Evolutionary conservation across 306 rosid species (phyloP).

Genomic region (Malus asiatica): DNA sequence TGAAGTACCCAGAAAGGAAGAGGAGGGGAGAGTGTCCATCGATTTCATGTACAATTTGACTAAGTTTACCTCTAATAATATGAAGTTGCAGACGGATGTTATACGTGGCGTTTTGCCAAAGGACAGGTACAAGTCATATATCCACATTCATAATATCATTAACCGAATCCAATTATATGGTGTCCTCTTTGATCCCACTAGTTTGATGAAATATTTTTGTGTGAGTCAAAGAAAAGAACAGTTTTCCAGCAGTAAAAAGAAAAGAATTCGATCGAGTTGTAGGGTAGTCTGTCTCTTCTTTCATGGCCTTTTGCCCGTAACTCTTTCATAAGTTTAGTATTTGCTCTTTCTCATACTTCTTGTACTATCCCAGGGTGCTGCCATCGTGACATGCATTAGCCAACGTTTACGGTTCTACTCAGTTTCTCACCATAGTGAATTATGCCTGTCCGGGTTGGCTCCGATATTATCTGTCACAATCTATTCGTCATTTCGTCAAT

Average conservation of each 20-base stretch:
- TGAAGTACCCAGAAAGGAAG: too few relatives aligned
- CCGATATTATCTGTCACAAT: too few relatives aligned
- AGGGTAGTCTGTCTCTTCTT: conserved; percentile 2
- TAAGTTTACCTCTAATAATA: neutral
- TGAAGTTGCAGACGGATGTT: neutral
- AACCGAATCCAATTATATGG: conserved; percentile 24
- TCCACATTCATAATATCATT: conserved; percentile 14
- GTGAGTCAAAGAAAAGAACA: neutral
- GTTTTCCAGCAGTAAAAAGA: neutral
- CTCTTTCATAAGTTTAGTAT: neutral
- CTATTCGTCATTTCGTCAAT: neutral
- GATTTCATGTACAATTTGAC: neutral
- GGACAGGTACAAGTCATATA: conserved; percentile 8
- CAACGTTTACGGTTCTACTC: neutral
- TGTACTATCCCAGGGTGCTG: neutral
- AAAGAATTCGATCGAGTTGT: neutral
- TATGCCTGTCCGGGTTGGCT: neutral
- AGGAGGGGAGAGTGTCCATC: neutral
- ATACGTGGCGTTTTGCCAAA: neutral
- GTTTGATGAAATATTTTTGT: neutral
- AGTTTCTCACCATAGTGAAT: too few relatives aligned
- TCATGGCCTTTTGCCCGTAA: neutral
- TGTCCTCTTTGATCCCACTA: conserved; percentile 23
- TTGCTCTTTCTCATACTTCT: neutral
- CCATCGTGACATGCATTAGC: conserved; percentile 3